Base-by-base conservation (phyloP, 208 protist genomes). In the Porcisia hertigi region DNA sequence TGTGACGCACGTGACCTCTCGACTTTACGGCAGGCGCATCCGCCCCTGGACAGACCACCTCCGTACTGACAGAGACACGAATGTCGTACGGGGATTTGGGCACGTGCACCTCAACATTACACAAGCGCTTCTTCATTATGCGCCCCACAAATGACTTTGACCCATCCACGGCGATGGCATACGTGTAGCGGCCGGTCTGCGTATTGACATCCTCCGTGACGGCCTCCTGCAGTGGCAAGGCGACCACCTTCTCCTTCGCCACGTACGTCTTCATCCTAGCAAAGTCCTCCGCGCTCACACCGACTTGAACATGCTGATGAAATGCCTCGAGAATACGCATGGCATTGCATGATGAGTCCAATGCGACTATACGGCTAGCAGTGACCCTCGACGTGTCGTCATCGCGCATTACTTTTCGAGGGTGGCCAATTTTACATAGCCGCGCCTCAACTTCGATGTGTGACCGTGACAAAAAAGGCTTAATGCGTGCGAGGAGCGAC, bases 391-490 rank as follows among this genome's bases (percentile, higher is more conserved):
- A 12, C 14, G 20, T 54, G 41, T 47, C 57, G 1, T 20, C 45
- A 3, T n/a, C 16, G 20, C 6, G 6, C 30, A 30, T 30, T 41
- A 52, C 36, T 18, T 76, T 71, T 20, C 45, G 39, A 1, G 70
- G 69, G 16, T 57, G 73, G 67, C 57, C 67, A 54, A 92, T 79
- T 16, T 57, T 71, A 66, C 91, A 94, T 16, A 96, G 75, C 4
- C 92, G 89, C 14, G 88, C 79, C 76, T 96, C 90, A 25, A 96
- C 70, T 78, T 96, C 92, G 34, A 94, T 36, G 47, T 84, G 66
- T 12, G 71, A 52, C n/a, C 80, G 73, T 3, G 43, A 75, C 25
- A 75, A 66, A 59, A 86, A 81, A 0, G 80, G 75, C 67, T 67
- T 64, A 25, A 93, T 60, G 18, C 45, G 70, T 0, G 74, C 55